Evolutionary conservation across 179 eudicot species (phyloP).

Genomic region (Carnegiea gigantea): DNA sequence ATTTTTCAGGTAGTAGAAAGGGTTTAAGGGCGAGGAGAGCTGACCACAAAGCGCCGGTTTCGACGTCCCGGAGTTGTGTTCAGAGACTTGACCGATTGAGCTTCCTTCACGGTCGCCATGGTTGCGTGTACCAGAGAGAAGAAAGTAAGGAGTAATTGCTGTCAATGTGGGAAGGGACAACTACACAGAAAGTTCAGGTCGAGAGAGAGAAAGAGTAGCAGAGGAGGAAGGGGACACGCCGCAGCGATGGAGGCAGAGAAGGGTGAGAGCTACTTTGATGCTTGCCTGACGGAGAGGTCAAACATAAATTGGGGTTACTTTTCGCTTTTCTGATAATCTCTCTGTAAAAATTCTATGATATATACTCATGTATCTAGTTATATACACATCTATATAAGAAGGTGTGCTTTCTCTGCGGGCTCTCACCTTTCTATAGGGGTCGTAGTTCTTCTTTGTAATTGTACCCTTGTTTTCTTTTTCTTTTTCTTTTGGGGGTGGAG

Average conservation of each 20-base stretch:
- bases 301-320: no score
- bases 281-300: no score
- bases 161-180: not conserved
- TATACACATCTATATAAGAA: no score
- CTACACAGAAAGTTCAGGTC: not conserved
- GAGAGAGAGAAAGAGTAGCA: not conserved
- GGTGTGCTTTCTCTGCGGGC: no score
- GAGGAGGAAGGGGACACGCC: not conserved
- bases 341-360: no score
- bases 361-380: no score
- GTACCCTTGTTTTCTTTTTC: no score
- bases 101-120: conserved; percentile 61
- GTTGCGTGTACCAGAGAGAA: not conserved
- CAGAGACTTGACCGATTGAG: conserved; percentile 58
- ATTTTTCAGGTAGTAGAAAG: not conserved
- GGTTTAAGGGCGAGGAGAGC: conserved; percentile 9
- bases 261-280: no score
- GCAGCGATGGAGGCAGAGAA: not conserved
- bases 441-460: no score
- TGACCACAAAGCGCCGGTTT: conserved; percentile 75
- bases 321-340: no score
- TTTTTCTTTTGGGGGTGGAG: no score
- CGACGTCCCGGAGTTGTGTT: conserved; percentile 60
- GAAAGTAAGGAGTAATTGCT: not conserved
- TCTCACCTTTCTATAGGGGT: no score